Base-by-base conservation (phyloP, 441 rosid species). In the Populus tomentosa region DNA sequence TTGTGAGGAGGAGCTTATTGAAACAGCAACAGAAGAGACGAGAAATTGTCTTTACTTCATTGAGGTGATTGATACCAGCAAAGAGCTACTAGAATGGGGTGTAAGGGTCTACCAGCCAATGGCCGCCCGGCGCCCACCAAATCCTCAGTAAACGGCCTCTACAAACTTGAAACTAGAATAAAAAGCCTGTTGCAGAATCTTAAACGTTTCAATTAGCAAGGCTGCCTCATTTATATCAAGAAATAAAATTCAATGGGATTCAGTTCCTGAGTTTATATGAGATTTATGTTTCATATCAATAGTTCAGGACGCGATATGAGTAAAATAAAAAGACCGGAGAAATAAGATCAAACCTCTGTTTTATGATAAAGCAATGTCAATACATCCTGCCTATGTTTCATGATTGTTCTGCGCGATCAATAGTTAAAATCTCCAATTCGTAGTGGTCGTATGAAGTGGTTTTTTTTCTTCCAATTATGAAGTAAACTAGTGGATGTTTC, bases 61-160 rank as follows among this genome's bases (percentile, higher is more conserved):
- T 11, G 97, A 92, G 78, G 91, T 90, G 84, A 85, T 87, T 71
- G 94, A 90, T 73, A 87, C 97, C 24, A 88, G 97, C 90, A 90
- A 87, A 88, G 56, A 14, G 56, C 20, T 46, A 1, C 56, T 92
- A 92, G 40, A 92, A 46, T 46, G 56, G 56, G 20, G 56, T 46
- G 16, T 14, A 14, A 14, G 20, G 20, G 6, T 90, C 69, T 92
- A 5, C 88, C 87, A 70, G 95, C 95, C 38, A 92, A 92, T 69
- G 83, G 91, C 71, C 92, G 93, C 53, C 92, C 92, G 91, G 70
- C 92, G 93, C 53, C 92, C 92, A 36, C 93, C 93, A 1, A 88
- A 88, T 81, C 92, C 91, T 74, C 93, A 88, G 87, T 90, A 82
- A 63, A 40, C 36, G 59, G 14, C 32, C 64, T 53, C 18, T 14